These are phyloP conservation scores for Tricholoma flavovirens DNA, from an alignment of 768 basidiomycete genomes.

Conservation along the genomic window DNA sequence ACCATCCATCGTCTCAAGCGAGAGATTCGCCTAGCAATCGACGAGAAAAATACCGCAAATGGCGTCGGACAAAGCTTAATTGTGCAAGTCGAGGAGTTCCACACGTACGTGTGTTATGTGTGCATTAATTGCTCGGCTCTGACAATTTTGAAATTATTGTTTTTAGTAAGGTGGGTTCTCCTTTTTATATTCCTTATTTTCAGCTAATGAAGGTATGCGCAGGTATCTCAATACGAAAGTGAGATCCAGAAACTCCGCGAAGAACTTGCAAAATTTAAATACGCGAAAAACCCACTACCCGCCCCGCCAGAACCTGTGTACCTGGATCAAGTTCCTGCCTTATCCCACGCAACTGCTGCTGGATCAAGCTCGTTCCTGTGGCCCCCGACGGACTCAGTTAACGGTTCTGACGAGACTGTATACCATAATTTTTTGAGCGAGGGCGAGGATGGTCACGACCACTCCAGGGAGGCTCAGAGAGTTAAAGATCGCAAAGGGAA, in stretches of 20 bases:
- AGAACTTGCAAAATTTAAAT: slow-evolving; percentile 23
- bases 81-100: slow-evolving; percentile 26
- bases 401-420: not conserved
- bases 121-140: not conserved
- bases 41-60: slow-evolving; percentile 26
- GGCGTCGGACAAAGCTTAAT: slow-evolving; percentile 32
- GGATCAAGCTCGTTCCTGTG: slow-evolving; percentile 1
- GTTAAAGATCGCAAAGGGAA: not conserved
- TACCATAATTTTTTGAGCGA: not conserved
- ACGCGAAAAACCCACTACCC: slow-evolving; percentile 46
- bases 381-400: not conserved
- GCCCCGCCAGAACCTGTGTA: slow-evolving; percentile 50
- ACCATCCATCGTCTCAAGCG: slow-evolving; percentile 27
- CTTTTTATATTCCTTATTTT: not conserved
- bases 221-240: slow-evolving; percentile 24
- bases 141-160: not conserved
- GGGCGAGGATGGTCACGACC: not conserved
- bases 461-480: not conserved
- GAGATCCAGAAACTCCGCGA: slow-evolving; percentile 32
- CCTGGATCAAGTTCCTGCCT: slow-evolving; percentile 37
- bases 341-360: slow-evolving; percentile 26
- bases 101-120: slow-evolving; percentile 20
- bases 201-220: not conserved
- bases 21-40: slow-evolving; percentile 23
- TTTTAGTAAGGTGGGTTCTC: slow-evolving; percentile 15